These are phyloP conservation scores for Atalantia buxifolia DNA, from an alignment of 345 rosid genomes.

Conservation along the genomic window DNA sequence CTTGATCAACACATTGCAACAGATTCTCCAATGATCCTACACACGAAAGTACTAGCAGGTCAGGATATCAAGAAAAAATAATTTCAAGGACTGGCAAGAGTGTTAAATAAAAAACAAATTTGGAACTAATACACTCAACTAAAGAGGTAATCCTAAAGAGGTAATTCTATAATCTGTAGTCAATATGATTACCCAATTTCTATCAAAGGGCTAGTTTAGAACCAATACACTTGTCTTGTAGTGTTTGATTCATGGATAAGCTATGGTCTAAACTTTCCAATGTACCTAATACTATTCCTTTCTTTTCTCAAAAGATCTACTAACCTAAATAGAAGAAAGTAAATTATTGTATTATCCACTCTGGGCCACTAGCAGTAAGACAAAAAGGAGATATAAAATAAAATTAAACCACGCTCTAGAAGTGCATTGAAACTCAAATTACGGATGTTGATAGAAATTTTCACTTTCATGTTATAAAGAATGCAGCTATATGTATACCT, in stretches of 20 bases:
- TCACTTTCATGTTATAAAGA: neutral
- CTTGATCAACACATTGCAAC: conserved; percentile 65
- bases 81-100: neutral
- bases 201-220: neutral
- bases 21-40: conserved; percentile 77
- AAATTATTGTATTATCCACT: neutral
- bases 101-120: neutral
- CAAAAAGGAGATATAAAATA: neutral
- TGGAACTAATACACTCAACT: neutral
- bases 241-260: neutral
- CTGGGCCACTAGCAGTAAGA: neutral
- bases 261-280: neutral
- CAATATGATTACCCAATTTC: neutral
- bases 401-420: neutral
- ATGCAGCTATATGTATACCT: neutral
- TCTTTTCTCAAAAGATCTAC: neutral
- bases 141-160: neutral
- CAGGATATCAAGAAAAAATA: neutral
- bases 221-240: neutral
- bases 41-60: conserved; percentile 2
- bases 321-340: neutral
- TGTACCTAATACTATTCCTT: neutral
- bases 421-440: neutral
- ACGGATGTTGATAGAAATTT: neutral
- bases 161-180: neutral